Evolutionary conservation across 345 rosid species (phyloP), one percentile per base, ranked within the genome.

Genomic region (Citrus australasica): DNA sequence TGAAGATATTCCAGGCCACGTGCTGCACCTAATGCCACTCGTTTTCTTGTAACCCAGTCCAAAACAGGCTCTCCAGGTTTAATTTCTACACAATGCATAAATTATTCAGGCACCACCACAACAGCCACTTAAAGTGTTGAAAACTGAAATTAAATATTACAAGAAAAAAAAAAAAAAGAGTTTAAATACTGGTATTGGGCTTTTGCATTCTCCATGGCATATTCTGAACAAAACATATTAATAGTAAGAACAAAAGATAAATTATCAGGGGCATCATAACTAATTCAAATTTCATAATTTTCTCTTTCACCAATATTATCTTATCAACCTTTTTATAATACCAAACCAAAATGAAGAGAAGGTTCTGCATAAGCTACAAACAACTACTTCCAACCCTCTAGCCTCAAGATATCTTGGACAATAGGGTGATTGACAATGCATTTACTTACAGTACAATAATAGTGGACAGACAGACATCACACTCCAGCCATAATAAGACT

Each of bases 1-100:
- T 95, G 98, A 75, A 95, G 99, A 85, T 95, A 95, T 69, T 95
- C 99, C 78, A 95, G 89, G 73, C 99, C 98, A 35, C 99, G 94
- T 28, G 98, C 97, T 69, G 98, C 93, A 32, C 99, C 99, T 55
- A 95, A 84, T 2, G 99, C 97, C 70, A 95, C 89, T 67, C 86
- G 85, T 83, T 93, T 93, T 86, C 99, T 91, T 5, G 88, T 90
- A 70, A 86, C 84, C 99, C 99, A 95, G 68, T 84, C 92, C 35
- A 95, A 79, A 83, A 92, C 94, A 27, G 96, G 82, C 63, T 93
- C 98, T 27, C 92, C 93, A 0, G 94, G 89, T 83, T 92, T 95
- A 38, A 91, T 79, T 79, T 93, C 99, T 95, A 88, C 90, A 88
- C 71, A 82, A 72, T 55, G 24, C 79, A 46, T 46, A 61, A 14